These are phyloP conservation scores for Acanthamoeba sp. DNA, from an alignment of 208 protist genomes.

Conservation along the genomic window DNA sequence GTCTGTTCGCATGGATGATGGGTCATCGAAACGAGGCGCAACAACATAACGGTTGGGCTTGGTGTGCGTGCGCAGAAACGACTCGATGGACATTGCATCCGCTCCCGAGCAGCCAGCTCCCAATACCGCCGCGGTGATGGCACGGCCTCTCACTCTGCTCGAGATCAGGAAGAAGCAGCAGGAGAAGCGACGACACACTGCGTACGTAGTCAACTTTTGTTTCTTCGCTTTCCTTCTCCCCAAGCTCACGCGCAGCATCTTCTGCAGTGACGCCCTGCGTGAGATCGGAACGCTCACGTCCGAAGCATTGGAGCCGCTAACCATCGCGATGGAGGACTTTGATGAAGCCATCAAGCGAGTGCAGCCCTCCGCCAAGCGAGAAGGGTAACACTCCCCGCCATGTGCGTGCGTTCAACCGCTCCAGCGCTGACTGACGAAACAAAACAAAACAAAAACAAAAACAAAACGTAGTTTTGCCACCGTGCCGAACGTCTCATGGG, in stretches of 20 bases:
- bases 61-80: neutral
- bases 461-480: constrained; percentile 88
- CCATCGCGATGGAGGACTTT: constrained; percentile 87
- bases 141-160: neutral
- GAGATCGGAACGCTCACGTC: constrained; percentile 62
- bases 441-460: no score
- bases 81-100: constrained; percentile 3
- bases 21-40: no score
- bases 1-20: neutral
- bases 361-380: constrained; percentile 97
- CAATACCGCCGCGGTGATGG: neutral
- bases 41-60: neutral
- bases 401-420: neutral
- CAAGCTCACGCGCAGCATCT: neutral
- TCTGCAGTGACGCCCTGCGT: neutral
- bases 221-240: neutral
- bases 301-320: constrained; percentile 78
- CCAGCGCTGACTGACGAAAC: no score
- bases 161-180: neutral
- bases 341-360: constrained; percentile 94
- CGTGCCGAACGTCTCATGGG: constrained; percentile 98
- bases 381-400: constrained; percentile 92
- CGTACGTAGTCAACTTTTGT: neutral
- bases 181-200: constrained; percentile 17
- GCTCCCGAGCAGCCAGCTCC: neutral